These are phyloP conservation scores for Claviceps sp. DNA, from an alignment of 2,329 filamentous ascomycete genomes.

Conservation along the genomic window DNA sequence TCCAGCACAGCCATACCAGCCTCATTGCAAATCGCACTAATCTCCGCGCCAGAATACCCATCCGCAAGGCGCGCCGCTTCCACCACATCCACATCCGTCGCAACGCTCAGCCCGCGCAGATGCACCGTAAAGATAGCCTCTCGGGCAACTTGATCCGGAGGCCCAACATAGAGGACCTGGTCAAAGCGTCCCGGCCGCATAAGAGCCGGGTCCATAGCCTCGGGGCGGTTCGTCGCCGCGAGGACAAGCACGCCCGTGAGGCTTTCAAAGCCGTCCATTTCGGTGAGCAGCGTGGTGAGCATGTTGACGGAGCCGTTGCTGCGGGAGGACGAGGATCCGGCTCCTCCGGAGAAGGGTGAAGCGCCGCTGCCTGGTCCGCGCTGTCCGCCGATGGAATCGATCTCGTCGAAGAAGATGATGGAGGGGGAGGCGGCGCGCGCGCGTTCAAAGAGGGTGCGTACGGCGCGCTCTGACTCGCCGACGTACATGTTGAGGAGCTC, in stretches of 20 bases:
- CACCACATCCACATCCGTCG: conserved; percentile 49
- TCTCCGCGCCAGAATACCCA: conserved; percentile 77
- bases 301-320: conserved; percentile 56
- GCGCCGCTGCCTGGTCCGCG: conserved; percentile 12
- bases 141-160: conserved; percentile 60
- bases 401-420: conserved; percentile 96
- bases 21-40: conserved; percentile 40
- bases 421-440: conserved; percentile 76
- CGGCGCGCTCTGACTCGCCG: conserved; percentile 77
- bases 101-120: conserved; percentile 45
- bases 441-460: conserved; percentile 75
- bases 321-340: conserved; percentile 21
- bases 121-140: conserved; percentile 64
- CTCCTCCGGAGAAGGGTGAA: conserved; percentile 15
- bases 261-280: conserved; percentile 90
- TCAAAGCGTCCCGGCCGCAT: conserved; percentile 80
- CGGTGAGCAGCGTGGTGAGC: conserved; percentile 77
- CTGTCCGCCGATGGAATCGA: conserved; percentile 65
- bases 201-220: conserved; percentile 73
- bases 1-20: conserved; percentile 31
- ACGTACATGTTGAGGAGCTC: conserved; percentile 96
- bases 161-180: conserved; percentile 71
- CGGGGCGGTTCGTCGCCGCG: conserved; percentile 83
- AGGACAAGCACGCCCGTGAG: conserved; percentile 75
- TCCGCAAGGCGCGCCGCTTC: conserved; percentile 52